A percentile compares a stretch with the other conserved stretches of the same genome.
These are phyloP conservation scores for Bathelium albidoporum DNA, from an alignment of 495 filamentous ascomycete genomes.

Conservation along the genomic window DNA sequence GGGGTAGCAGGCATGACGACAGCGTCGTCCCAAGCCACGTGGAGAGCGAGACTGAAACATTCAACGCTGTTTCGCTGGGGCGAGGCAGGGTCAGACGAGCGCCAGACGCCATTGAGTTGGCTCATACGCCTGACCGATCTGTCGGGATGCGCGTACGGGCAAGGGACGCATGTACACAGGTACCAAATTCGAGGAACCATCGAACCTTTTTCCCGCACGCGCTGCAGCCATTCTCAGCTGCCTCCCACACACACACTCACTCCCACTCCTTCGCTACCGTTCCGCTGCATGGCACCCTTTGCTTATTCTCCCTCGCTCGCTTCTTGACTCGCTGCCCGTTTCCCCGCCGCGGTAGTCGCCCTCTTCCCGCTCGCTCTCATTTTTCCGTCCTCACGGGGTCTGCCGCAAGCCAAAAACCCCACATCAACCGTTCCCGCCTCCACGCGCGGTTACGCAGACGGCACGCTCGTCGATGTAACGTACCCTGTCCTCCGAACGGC, in stretches of 20 bases:
- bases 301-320: background rate
- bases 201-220: slow-evolving; percentile 2
- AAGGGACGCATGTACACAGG: too few relatives aligned
- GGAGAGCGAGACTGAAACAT: background rate
- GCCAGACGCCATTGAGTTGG: background rate
- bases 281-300: background rate
- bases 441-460: background rate
- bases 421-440: background rate
- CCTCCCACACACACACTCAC: background rate
- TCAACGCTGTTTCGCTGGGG: background rate
- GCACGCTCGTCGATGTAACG: background rate
- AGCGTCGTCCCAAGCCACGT: background rate
- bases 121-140: background rate
- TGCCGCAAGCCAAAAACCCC: background rate
- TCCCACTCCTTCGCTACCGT: background rate
- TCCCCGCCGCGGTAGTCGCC: background rate
- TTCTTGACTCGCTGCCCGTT: background rate
- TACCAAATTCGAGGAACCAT: background rate
- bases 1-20: background rate
- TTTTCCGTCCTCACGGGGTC: background rate
- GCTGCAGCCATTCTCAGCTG: background rate
- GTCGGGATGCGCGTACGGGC: slow-evolving; percentile 1
- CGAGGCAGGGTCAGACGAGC: background rate
- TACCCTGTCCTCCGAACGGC: background rate
- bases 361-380: background rate